phyloP scores from a whole-genome alignment of 2,329 filamentous ascomycete genomes.

The Penicillium sp. region DNA sequence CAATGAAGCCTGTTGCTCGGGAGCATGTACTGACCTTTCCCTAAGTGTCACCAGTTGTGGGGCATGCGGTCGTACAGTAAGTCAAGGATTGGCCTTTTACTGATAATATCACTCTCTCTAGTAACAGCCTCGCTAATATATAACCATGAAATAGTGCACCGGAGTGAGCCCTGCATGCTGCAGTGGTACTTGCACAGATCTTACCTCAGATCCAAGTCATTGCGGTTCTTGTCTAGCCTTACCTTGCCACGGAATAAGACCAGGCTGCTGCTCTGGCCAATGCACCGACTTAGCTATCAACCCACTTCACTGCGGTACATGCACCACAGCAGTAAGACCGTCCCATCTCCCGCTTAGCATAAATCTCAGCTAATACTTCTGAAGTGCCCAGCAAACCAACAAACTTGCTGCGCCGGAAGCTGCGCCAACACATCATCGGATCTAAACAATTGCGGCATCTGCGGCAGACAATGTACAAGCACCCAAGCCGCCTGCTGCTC shows the following conservation, averaged over 20 bases:
- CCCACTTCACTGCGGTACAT: neutral
- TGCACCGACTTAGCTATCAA: neutral
- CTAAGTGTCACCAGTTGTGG: neutral
- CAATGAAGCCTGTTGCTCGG: slow-evolving; percentile 2
- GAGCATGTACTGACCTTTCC: neutral
- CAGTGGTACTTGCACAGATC: neutral
- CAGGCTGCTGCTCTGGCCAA: neutral
- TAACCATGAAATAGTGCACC: neutral
- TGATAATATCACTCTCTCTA: too few species aligned
- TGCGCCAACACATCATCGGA: neutral
- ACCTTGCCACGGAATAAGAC: neutral
- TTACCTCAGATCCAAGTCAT: neutral
- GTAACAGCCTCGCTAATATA: neutral
- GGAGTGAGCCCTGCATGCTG: neutral
- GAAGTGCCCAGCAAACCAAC: neutral
- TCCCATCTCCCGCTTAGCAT: neutral
- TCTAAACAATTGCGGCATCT: neutral
- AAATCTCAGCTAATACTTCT: neutral
- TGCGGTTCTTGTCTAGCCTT: neutral
- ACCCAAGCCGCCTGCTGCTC: neutral
- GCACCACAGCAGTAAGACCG: neutral
- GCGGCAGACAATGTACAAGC: neutral
- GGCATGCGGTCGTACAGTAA: neutral
- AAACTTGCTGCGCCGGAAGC: neutral
- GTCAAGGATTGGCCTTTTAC: neutral